These are phyloP conservation scores for Phytophthora ohioensis DNA, from an alignment of 352 stramenopile species.

Conservation along the genomic window DNA sequence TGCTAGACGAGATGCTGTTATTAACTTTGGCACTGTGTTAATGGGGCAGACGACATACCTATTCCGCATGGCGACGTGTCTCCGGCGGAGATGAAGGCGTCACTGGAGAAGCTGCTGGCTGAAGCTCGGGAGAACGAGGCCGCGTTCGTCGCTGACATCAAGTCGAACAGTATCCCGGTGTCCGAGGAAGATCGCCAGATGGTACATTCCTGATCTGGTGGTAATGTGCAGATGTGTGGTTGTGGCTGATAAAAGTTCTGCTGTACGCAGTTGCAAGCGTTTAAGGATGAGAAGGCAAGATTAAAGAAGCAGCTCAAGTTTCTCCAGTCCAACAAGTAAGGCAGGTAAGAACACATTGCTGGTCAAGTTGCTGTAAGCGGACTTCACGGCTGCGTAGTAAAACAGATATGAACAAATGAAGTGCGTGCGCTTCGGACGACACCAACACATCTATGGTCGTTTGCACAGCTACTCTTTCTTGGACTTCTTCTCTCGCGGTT, in stretches of 20 bases:
- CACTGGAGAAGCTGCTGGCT: slow-evolving; percentile 76
- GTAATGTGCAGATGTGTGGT: background rate
- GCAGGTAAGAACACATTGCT: slow-evolving; percentile 10
- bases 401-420: slow-evolving; percentile 23
- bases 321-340: slow-evolving; percentile 70
- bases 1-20: background rate
- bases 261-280: slow-evolving; percentile 70
- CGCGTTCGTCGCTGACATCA: slow-evolving; percentile 81
- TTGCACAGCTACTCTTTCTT: slow-evolving; percentile 51
- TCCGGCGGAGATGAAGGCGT: slow-evolving; percentile 72
- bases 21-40: slow-evolving; percentile 9
- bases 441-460: slow-evolving; percentile 20
- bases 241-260: slow-evolving; percentile 8
- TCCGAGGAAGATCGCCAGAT: slow-evolving; percentile 83
- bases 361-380: slow-evolving; percentile 3
- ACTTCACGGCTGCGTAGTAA: slow-evolving; percentile 5
- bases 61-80: slow-evolving; percentile 66
- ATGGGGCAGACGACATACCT: slow-evolving; percentile 48
- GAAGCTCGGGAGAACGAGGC: slow-evolving; percentile 86
- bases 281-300: slow-evolving; percentile 87
- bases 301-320: slow-evolving; percentile 89
- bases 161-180: slow-evolving; percentile 54
- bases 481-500: slow-evolving; percentile 29
- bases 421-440: slow-evolving; percentile 16
- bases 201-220: slow-evolving; percentile 40